A percentile compares a stretch with the other conserved stretches of the same genome.
These are phyloP conservation scores for Collybia mongolica DNA, from an alignment of 768 basidiomycete genomes.

Conservation along the genomic window DNA sequence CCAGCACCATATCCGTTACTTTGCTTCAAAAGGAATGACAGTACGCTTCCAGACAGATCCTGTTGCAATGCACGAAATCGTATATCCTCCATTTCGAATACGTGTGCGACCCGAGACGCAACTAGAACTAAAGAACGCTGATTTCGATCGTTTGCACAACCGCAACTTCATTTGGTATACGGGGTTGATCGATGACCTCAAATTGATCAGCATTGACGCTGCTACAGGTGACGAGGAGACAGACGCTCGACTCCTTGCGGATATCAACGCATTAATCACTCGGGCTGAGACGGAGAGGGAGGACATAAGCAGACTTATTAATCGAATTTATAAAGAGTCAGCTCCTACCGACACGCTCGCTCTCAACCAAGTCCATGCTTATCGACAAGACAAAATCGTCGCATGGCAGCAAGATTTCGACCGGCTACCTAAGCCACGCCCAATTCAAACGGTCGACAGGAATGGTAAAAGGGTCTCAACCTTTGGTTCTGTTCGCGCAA, in stretches of 20 bases:
- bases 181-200: conserved; percentile 72
- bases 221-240: conserved; percentile 75
- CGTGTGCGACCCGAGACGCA: conserved; percentile 85
- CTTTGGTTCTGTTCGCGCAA: conserved; percentile 67
- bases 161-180: conserved; percentile 77
- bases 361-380: conserved; percentile 81
- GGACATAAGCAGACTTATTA: conserved; percentile 72
- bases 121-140: conserved; percentile 87
- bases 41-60: conserved; percentile 87
- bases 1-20: conserved; percentile 89
- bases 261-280: conserved; percentile 65
- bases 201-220: conserved; percentile 73
- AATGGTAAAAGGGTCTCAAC: conserved; percentile 55
- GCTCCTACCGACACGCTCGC: conserved; percentile 82
- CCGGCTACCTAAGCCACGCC: conserved; percentile 72
- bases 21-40: conserved; percentile 80
- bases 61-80: conserved; percentile 79
- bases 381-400: conserved; percentile 90
- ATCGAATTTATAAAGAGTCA: conserved; percentile 79
- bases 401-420: conserved; percentile 97
- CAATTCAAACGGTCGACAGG: conserved; percentile 46
- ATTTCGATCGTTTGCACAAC: conserved; percentile 74
- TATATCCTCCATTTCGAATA: conserved; percentile 86
- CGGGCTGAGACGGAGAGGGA: conserved; percentile 75
- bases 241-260: conserved; percentile 58